These are phyloP conservation scores for Diaporthe batatas DNA, from an alignment of 2,329 filamentous ascomycete genomes.

Conservation along the genomic window DNA sequence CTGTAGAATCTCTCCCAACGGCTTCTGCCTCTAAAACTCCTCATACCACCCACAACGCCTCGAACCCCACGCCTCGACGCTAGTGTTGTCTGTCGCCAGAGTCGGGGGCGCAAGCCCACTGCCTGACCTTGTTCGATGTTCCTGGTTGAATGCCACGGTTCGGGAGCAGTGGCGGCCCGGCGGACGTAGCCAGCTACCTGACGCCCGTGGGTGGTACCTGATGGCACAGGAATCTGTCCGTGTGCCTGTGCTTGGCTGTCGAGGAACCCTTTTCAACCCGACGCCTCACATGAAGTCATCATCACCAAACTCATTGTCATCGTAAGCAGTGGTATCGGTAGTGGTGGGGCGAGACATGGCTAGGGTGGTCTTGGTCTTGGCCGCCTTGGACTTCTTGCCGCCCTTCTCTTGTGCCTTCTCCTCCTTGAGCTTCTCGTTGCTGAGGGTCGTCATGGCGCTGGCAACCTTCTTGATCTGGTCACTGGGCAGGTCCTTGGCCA, in stretches of 20 bases:
- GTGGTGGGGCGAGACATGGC: slow-evolving; percentile 70
- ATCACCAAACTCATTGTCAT: slow-evolving; percentile 86
- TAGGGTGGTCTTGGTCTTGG: slow-evolving; percentile 92
- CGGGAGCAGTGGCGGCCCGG: not conserved
- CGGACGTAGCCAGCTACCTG: not conserved
- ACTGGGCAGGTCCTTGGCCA: slow-evolving; percentile 88
- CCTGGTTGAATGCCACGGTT: not conserved
- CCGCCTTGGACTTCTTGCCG: slow-evolving; percentile 96
- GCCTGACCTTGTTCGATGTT: not conserved
- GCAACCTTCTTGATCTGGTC: slow-evolving; percentile 98
- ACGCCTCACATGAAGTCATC: slow-evolving; percentile 51
- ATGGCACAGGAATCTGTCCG: not conserved
- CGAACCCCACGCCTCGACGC: slow-evolving; percentile 7
- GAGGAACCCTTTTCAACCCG: not conserved
- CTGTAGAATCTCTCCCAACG: not conserved
- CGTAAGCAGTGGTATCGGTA: slow-evolving; percentile 79
- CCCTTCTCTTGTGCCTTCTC: slow-evolving; percentile 95
- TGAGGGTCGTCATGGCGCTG: slow-evolving; percentile 86
- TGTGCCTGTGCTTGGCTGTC: slow-evolving; percentile 10
- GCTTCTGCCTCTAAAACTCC: not conserved
- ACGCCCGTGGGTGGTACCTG: not conserved
- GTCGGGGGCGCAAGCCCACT: not conserved
- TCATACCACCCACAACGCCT: slow-evolving; percentile 1
- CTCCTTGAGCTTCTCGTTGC: slow-evolving; percentile 99
- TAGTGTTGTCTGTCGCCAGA: not conserved